Percentiles rank a stretch among this genome's conserved stretches.
Evolutionary conservation across 345 rosid genomes (phyloP).

Genomic region (Melaleuca alternifolia): DNA sequence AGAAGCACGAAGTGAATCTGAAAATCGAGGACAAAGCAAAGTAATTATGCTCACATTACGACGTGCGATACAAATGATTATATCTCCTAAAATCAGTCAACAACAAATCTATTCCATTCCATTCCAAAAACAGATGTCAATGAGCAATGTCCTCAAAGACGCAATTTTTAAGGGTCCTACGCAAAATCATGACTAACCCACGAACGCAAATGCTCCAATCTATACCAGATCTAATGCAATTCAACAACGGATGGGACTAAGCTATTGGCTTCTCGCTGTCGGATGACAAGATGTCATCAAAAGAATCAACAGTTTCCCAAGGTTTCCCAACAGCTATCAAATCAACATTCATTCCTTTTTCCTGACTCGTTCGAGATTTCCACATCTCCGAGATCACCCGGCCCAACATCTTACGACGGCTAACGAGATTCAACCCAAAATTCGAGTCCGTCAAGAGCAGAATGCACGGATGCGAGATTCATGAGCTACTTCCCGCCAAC

Average conservation of each 20-base stretch:
- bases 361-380: not conserved
- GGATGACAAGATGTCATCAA: not conserved
- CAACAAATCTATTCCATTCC: not conserved
- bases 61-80: not conserved
- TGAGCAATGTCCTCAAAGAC: not conserved
- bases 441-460: not conserved
- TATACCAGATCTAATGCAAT: not conserved
- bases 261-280: not conserved
- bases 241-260: not conserved
- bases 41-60: not conserved
- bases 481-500: not conserved
- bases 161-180: not conserved
- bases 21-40: not conserved
- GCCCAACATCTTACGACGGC: not conserved
- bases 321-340: not conserved
- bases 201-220: not conserved
- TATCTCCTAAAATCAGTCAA: not conserved
- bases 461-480: not conserved
- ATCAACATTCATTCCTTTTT: not conserved
- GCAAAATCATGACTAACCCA: not conserved
- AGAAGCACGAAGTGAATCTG: constrained; percentile 91
- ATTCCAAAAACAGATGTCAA: not conserved
- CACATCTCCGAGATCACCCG: not conserved
- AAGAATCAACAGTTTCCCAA: not conserved
- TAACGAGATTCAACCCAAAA: not conserved